These are phyloP conservation scores for Lactarius deliciosus DNA, from an alignment of 768 basidiomycete species.

Conservation along the genomic window DNA sequence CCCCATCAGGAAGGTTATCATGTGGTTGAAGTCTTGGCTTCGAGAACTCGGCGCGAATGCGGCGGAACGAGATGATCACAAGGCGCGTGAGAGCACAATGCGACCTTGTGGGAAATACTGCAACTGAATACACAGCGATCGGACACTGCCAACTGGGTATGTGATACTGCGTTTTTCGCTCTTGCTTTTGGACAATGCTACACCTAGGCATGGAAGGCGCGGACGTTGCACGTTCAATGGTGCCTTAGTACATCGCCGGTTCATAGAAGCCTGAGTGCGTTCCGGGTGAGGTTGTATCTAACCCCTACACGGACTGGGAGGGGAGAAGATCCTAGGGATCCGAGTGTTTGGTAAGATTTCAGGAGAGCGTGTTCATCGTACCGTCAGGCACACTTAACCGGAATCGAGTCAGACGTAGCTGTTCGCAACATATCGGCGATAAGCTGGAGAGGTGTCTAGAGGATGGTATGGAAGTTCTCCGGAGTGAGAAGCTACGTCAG, in stretches of 20 bases:
- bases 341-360: neutral
- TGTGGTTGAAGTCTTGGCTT: neutral
- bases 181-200: neutral
- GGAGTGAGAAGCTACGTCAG: neutral
- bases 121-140: neutral
- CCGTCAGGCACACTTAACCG: neutral
- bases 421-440: neutral
- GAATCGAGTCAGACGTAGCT: neutral
- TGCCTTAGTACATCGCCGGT: neutral
- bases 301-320: neutral
- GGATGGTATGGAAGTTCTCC: neutral
- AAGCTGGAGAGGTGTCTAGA: neutral
- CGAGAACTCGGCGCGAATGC: neutral
- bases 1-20: neutral
- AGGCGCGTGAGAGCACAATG: neutral
- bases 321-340: neutral
- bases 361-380: neutral
- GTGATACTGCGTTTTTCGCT: neutral
- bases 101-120: neutral
- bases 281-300: neutral
- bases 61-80: neutral
- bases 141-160: neutral
- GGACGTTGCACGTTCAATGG: neutral
- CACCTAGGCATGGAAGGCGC: conserved; percentile 1
- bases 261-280: neutral